Evolutionary conservation across 257 asterid species (phyloP).

Genomic region (Nicotiana obtusifolia): DNA sequence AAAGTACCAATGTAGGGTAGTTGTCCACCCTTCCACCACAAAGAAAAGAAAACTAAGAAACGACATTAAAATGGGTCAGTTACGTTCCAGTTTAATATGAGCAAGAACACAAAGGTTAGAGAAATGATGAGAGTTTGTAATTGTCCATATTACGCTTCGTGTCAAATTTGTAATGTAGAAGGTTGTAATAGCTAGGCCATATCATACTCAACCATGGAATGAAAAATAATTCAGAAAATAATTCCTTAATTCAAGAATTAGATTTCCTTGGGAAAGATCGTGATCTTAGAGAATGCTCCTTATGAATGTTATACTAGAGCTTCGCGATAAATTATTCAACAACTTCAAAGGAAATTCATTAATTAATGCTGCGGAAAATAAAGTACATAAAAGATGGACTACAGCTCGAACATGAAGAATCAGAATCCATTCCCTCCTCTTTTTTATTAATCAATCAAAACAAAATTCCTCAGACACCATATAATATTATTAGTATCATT

Average conservation of each 20-base stretch:
- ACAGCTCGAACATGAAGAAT: conserved; percentile 24
- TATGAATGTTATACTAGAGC: not conserved
- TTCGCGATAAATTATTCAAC: not conserved
- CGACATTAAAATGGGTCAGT: too few relatives aligned
- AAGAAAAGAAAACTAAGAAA: too few relatives aligned
- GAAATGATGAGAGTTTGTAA: not conserved
- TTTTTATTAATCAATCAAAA: not conserved
- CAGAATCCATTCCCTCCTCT: conserved; percentile 22
- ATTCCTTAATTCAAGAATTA: too few relatives aligned
- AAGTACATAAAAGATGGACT: conserved; percentile 17
- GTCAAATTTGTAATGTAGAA: too few relatives aligned
- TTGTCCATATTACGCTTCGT: not conserved
- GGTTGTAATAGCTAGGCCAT: too few relatives aligned
- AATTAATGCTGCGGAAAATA: not conserved
- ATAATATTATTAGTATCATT: conserved; percentile 13
- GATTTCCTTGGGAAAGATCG: not conserved
- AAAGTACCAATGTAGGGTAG: too few relatives aligned
- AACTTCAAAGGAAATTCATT: not conserved
- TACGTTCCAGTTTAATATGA: not conserved
- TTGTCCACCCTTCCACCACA: too few relatives aligned
- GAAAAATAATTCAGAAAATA: too few relatives aligned
- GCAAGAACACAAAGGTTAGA: not conserved
- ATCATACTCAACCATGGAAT: too few relatives aligned
- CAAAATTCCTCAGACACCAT: conserved; percentile 9
- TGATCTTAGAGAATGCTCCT: not conserved